phyloP scores from a whole-genome alignment of 2,329 filamentous ascomycete species.

The Bertia moriformis region DNA sequence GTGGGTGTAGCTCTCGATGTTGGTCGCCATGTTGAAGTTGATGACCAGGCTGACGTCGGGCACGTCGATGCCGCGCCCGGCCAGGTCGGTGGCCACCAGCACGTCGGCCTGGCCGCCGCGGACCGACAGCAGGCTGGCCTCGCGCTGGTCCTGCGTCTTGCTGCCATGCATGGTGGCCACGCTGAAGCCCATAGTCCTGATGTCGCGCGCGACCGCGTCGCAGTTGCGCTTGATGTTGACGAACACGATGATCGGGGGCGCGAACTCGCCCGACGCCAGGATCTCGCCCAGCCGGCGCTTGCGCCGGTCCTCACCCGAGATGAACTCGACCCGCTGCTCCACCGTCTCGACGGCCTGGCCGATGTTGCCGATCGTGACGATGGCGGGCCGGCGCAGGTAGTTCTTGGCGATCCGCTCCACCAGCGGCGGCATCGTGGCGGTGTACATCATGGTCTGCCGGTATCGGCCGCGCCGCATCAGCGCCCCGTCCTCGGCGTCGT shows the following conservation, averaged over 20 bases:
- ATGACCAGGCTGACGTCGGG: conserved; percentile 83
- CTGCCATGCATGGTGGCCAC: conserved; percentile 82
- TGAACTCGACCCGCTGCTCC: conserved; percentile 88
- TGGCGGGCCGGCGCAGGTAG: conserved; percentile 82
- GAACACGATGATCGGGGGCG: conserved; percentile 90
- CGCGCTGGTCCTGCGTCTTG: conserved; percentile 96
- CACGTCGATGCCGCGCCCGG: conserved; percentile 94
- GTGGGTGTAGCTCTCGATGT: conserved; percentile 91
- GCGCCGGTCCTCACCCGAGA: conserved; percentile 80
- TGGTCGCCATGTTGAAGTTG: conserved; percentile 97
- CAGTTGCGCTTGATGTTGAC: conserved; percentile 99
- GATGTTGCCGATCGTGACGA: conserved; percentile 83
- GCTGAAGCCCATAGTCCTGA: conserved; percentile 84
- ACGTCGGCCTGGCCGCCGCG: conserved; percentile 70
- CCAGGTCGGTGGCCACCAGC: conserved; percentile 87
- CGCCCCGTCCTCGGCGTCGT: conserved; percentile 69
- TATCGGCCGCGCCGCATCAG: conserved; percentile 81
- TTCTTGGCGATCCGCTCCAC: conserved; percentile 95
- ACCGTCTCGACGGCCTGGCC: conserved; percentile 96
- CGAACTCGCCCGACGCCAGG: conserved; percentile 64
- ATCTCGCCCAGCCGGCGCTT: conserved; percentile 95
- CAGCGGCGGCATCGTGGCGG: conserved; percentile 85
- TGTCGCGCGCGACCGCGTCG: conserved; percentile 83
- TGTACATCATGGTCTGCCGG: conserved; percentile 99
- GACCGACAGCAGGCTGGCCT: conserved; percentile 72